Evolutionary conservation across 192 early-diverging fungal genomes (phyloP), one percentile per base, ranked within the genome.

Genomic region (Coemansia sp.): DNA sequence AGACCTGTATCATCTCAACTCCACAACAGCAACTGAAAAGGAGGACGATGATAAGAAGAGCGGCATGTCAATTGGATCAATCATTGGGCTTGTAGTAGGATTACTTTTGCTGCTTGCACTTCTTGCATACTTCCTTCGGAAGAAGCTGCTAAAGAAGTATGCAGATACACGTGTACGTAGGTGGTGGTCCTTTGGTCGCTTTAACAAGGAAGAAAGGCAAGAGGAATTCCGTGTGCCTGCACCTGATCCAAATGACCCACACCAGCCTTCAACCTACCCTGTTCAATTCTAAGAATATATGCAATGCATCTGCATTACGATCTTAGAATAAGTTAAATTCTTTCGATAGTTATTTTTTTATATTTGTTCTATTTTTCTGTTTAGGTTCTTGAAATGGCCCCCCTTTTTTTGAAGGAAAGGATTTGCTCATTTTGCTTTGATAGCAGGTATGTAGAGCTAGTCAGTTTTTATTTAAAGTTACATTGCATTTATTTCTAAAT

Each of bases 171-270:
- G 73, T 8, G 73, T 69, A 27, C 73, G 67, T 32, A 56, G 58
- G 2, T 75, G 73, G 73, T 75, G 73, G 73, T 58, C 69, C 49
- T 75, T 65, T 54, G 73, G 66, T 5, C 53, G 74, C n/a, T 52
- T 67, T 41, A 47, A 59, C 52, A 62, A 64, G 44, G 59, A 61
- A 2, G 59, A 68, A 21, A 48, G 50, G 58, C 31, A 24, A 2
- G 51, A 41, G 21, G 51, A 53, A n/a, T 31, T 44, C 26, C 51
- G 32, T 18, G 30, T 51, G 2, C 30, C 51, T 16, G 27, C 22
- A 26, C 22, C 61, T 2, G 61, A 63, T 53, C 61, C 61, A 16
- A 63, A 54, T 24, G 61, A 63, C n/a, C 61, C 61, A 18, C 61
- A 63, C 19, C 61, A 25, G 18, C 61, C 61, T 9, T 27, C 61